Evolutionary conservation across 1,284 basidiomycete genomes (phyloP).

Genomic region (Trametes hirsuta): DNA sequence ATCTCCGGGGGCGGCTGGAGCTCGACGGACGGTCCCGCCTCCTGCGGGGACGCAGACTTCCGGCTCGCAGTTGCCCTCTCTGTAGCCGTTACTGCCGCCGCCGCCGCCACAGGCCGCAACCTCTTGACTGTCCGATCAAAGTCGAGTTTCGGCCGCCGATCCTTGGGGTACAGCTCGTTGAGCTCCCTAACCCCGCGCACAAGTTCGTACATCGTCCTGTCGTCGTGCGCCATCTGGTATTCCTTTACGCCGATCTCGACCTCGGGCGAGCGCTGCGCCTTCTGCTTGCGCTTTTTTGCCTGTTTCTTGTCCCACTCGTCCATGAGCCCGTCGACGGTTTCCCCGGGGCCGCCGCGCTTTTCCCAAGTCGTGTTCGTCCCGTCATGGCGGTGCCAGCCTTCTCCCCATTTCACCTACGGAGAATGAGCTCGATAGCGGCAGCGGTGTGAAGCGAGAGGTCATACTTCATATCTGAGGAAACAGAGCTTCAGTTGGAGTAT

Average conservation of each 20-base stretch:
- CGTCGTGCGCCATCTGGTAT: conserved; percentile 25
- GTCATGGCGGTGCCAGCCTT: conserved; percentile 41
- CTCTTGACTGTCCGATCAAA: conserved; percentile 7
- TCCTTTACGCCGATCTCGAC: conserved; percentile 28
- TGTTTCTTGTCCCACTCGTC: conserved; percentile 33
- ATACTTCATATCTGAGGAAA: conserved; percentile 21
- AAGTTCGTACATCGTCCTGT: conserved; percentile 27
- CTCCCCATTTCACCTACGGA: conserved; percentile 41
- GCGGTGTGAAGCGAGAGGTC: background rate
- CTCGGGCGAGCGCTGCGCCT: conserved; percentile 28
- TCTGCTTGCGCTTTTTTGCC: conserved; percentile 11
- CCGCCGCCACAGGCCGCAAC: background rate
- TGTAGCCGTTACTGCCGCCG: background rate
- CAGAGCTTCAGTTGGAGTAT: background rate
- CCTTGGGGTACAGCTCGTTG: conserved; percentile 2
- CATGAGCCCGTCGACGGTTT: conserved; percentile 24
- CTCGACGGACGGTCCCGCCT: too few relatives aligned
- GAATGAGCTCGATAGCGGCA: background rate
- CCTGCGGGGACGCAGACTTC: background rate
- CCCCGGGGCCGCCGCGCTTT: conserved; percentile 23
- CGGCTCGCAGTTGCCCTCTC: background rate
- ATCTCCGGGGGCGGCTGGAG: background rate
- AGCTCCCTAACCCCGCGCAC: conserved; percentile 42
- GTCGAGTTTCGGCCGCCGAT: conserved; percentile 1
- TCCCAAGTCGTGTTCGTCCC: conserved; percentile 48